Evolutionary conservation across 2,329 filamentous ascomycete species (phyloP).

Genomic region (Drechslerella coelobrocha): DNA sequence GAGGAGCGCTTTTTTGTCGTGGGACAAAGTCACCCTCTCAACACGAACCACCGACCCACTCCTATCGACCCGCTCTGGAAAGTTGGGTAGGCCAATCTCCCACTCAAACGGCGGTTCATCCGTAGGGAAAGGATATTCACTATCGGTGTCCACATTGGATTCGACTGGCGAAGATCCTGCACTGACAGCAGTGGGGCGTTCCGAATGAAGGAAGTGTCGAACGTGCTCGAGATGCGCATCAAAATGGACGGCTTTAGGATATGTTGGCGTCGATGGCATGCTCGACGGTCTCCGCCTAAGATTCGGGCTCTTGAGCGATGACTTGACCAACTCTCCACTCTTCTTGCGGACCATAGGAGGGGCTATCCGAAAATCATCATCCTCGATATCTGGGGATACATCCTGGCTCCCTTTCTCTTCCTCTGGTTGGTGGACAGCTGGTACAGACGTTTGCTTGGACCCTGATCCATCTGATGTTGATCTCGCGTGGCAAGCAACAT

Average conservation of each 20-base stretch:
- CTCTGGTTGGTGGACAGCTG: conserved; percentile 58
- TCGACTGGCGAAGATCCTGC: conserved; percentile 91
- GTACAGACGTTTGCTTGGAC: conserved; percentile 53
- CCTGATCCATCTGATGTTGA: conserved; percentile 66
- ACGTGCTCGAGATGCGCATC: conserved; percentile 96
- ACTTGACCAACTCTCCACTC: conserved; percentile 93
- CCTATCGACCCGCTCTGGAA: conserved; percentile 65
- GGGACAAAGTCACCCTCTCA: conserved; percentile 84
- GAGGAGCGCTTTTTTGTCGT: conserved; percentile 83
- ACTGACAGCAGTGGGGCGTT: conserved; percentile 93
- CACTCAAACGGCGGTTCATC: conserved; percentile 73
- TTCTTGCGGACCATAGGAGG: conserved; percentile 98
- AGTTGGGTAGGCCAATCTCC: conserved; percentile 86
- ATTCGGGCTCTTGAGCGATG: conserved; percentile 79
- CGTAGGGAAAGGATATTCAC: conserved; percentile 82
- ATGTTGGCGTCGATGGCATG: conserved; percentile 96
- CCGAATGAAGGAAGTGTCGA: conserved; percentile 91
- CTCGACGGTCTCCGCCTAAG: conserved; percentile 81
- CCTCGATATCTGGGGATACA: conserved; percentile 62
- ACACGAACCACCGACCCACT: conserved; percentile 66
- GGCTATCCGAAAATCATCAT: conserved; percentile 68
- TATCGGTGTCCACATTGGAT: conserved; percentile 77
- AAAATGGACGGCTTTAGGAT: conserved; percentile 97
- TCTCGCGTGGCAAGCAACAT: conserved; percentile 57
- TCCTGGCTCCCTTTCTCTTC: conserved; percentile 18